phyloP scores from a whole-genome alignment of 2,329 filamentous ascomycete genomes.

The Niveomyces coronatus region DNA sequence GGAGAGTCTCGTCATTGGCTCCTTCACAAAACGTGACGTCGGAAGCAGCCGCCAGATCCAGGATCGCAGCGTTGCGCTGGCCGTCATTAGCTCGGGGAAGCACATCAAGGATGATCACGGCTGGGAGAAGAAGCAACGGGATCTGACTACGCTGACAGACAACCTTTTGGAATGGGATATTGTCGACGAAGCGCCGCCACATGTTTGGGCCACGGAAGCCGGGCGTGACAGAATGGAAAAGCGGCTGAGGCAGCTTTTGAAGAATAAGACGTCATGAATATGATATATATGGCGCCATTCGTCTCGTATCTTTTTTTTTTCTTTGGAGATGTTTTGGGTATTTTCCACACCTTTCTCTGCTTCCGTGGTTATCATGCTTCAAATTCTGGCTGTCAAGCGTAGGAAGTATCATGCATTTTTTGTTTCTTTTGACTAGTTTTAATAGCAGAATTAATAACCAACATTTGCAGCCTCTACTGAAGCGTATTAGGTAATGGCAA shows the following conservation, averaged over 20 bases:
- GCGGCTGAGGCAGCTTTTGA: slow-evolving; percentile 60
- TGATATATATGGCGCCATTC: background rate
- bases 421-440: background rate
- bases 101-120: slow-evolving; percentile 53
- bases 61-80: slow-evolving; percentile 61
- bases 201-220: slow-evolving; percentile 70
- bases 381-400: background rate
- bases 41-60: slow-evolving; percentile 71
- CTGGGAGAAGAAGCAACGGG: slow-evolving; percentile 80
- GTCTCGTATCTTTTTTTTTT: background rate
- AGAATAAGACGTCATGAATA: slow-evolving; percentile 13
- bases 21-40: slow-evolving; percentile 76
- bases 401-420: background rate
- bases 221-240: slow-evolving; percentile 70
- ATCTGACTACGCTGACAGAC: slow-evolving; percentile 69
- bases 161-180: slow-evolving; percentile 79
- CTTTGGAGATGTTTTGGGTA: background rate
- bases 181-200: slow-evolving; percentile 72
- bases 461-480: no score
- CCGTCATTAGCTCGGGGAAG: slow-evolving; percentile 72
- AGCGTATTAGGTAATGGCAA: no score
- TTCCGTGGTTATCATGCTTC: background rate
- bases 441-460: no score
- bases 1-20: slow-evolving; percentile 79
- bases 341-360: background rate